Percentiles rank a stretch among this genome's conserved stretches.
Conservation (phyloP, 2,329 filamentous ascomycete species). For the Eurotiales sp. region DNA sequence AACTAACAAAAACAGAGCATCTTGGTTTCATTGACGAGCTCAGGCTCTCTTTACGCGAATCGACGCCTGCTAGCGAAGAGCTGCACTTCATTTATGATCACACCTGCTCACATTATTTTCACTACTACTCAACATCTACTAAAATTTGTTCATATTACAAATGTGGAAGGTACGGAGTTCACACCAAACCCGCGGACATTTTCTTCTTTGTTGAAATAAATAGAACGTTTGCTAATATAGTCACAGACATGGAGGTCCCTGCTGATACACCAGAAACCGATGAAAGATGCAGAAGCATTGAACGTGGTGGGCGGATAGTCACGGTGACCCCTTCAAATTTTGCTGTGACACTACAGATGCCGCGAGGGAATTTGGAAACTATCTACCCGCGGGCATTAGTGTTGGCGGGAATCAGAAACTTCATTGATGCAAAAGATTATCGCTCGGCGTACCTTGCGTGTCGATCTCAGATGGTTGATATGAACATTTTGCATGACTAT, state of each 20-base stretch:
- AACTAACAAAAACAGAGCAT: slow-evolving; percentile 37
- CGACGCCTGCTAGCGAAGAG: slow-evolving; percentile 72
- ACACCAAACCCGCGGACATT: too few relatives aligned
- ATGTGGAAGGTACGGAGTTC: slow-evolving; percentile 55
- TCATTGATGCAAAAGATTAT: slow-evolving; percentile 78
- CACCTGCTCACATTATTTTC: slow-evolving; percentile 77
- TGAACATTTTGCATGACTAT: slow-evolving; percentile 96
- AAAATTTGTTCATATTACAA: slow-evolving; percentile 83
- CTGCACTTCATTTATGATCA: slow-evolving; percentile 86
- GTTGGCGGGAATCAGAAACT: slow-evolving; percentile 77
- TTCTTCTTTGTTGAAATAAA: background rate
- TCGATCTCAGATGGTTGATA: slow-evolving; percentile 88
- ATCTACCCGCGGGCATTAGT: slow-evolving; percentile 92
- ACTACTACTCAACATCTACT: slow-evolving; percentile 90
- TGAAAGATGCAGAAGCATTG: slow-evolving; percentile 86
- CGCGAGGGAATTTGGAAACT: slow-evolving; percentile 90
- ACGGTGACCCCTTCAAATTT: slow-evolving; percentile 87
- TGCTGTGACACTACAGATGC: slow-evolving; percentile 87
- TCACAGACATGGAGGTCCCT: slow-evolving; percentile 73
- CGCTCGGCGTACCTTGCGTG: slow-evolving; percentile 80
- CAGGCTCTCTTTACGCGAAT: slow-evolving; percentile 75
- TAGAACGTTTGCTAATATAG: slow-evolving; percentile 5
- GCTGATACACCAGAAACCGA: slow-evolving; percentile 86
- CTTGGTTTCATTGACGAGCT: slow-evolving; percentile 65
- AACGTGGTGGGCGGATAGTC: slow-evolving; percentile 81